Base-by-base conservation (phyloP, 805 yeast species). In the fission yeast (Schizosaccharomyces pombe) region DNA sequence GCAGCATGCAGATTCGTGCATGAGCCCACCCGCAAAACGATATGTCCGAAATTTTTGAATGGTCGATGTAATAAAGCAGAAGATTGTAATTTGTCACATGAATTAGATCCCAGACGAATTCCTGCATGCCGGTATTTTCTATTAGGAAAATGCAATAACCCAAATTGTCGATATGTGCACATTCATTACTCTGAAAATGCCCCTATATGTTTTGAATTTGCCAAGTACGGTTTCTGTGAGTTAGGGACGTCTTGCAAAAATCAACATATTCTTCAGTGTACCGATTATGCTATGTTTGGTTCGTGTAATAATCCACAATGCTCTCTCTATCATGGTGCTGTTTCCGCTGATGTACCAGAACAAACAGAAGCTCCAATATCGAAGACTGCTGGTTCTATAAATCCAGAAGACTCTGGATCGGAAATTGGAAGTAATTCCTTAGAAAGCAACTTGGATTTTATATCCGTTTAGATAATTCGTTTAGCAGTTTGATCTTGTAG, bases 151-250 rank as follows among this genome's bases (percentile, higher is more conserved):
- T 78, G 84, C 61, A 64, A 68, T 1, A 76, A 76, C 56, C 58
- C 61, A 3, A 39, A 31, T 12, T 78, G 84, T 64, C 67, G 64
- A 60, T 85, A 62, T 60, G 67, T 70, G 33, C 83, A 73, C 65
- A 73, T 70, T 67, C 60, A 60, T 54, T 75, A 70, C 39, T 64
- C 59, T 29, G 60, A 63, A 49, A 71, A 68, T 30, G 65, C 77
- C 2, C 66, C 70, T 62, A 68, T 76, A 0, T 83, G 94, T 61
- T 69, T 84, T 24, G 77, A 74, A 30, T 84, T 83, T 67, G 74
- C 87, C 3, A 60, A 78, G 33, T 75, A 75, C 16, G 86, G 87
- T 0, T 81, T 75, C 67, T 84, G 93, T 64, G 73, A 68, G 31
- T 64, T 75, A 26, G 94, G 91, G 0, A 61, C 65, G 28, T 58